Evolutionary conservation across 345 rosid genomes (phyloP).

Genomic region (Cardamine occulta): DNA sequence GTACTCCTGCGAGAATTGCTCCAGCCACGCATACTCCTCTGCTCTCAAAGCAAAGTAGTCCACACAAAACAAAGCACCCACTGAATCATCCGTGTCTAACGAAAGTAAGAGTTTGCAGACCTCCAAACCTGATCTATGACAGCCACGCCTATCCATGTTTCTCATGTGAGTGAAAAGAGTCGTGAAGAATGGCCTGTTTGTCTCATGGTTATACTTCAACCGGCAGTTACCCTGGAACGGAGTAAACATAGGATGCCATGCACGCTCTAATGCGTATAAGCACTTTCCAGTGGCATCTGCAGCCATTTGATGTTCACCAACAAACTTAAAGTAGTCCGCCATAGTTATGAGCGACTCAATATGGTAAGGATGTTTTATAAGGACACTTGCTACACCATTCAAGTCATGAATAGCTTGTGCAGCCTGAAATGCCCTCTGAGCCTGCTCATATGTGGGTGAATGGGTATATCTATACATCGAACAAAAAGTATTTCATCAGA

Average conservation of each 20-base stretch:
- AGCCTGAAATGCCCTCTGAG: constrained; percentile 78
- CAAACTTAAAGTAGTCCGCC: constrained; percentile 87
- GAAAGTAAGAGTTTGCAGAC: constrained; percentile 88
- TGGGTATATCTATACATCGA: constrained; percentile 38
- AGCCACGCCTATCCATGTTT: constrained; percentile 87
- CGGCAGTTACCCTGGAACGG: constrained; percentile 76
- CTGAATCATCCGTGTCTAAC: constrained; percentile 76
- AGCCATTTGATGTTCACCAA: constrained; percentile 83
- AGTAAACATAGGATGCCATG: constrained; percentile 85
- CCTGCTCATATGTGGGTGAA: constrained; percentile 66
- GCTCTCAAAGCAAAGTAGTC: constrained; percentile 91
- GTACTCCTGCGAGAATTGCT: constrained; percentile 72
- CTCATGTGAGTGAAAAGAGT: constrained; percentile 85
- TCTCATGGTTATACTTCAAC: constrained; percentile 69
- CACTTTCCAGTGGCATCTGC: constrained; percentile 83
- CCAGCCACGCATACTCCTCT: constrained; percentile 82
- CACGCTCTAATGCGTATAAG: constrained; percentile 84
- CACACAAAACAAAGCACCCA: constrained; percentile 86
- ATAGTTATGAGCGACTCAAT: constrained; percentile 89
- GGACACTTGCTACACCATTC: constrained; percentile 74
- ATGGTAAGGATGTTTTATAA: constrained; percentile 74
- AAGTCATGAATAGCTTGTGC: constrained; percentile 87
- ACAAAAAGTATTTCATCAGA: constrained; percentile 11
- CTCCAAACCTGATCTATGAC: constrained; percentile 89
- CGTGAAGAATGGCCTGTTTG: constrained; percentile 78